These are phyloP conservation scores for Trichaptum fuscoviolaceum DNA, from an alignment of 768 basidiomycete species.

Conservation along the genomic window DNA sequence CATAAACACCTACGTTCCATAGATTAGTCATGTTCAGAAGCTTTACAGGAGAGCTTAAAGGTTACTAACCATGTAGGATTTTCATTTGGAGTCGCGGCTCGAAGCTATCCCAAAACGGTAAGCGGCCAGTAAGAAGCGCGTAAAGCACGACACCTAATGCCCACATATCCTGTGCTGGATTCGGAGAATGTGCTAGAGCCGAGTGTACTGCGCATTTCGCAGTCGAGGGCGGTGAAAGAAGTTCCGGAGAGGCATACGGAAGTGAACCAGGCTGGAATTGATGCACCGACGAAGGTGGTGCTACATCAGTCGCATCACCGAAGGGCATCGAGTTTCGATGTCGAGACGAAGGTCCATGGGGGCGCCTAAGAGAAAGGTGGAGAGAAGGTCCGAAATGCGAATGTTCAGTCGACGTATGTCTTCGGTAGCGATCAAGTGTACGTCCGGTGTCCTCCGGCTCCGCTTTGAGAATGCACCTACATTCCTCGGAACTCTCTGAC, in stretches of 20 bases:
- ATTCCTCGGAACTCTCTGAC: slow-evolving; percentile 19
- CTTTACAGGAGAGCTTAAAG: slow-evolving; percentile 9
- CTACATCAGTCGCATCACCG: slow-evolving; percentile 20
- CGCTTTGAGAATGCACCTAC: slow-evolving; percentile 16
- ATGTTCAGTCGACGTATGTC: slow-evolving; percentile 2
- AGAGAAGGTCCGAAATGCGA: slow-evolving; percentile 6
- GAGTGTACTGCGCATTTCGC: slow-evolving; percentile 23
- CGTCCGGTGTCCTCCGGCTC: background rate
- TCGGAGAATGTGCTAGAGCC: slow-evolving; percentile 22
- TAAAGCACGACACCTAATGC: slow-evolving; percentile 89
- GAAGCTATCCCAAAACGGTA: slow-evolving; percentile 86
- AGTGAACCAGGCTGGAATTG: slow-evolving; percentile 76
- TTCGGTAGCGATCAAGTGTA: background rate
- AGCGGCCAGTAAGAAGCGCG: slow-evolving; percentile 72
- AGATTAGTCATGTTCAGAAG: slow-evolving; percentile 12
- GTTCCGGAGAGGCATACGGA: slow-evolving; percentile 87
- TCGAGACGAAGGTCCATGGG: slow-evolving; percentile 16
- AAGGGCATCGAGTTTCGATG: slow-evolving; percentile 38
- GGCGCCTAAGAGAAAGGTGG: slow-evolving; percentile 13
- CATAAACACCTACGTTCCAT: slow-evolving; percentile 49
- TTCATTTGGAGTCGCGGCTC: slow-evolving; percentile 91
- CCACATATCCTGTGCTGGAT: slow-evolving; percentile 92
- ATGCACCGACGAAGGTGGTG: slow-evolving; percentile 23
- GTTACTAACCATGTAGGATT: slow-evolving; percentile 69
- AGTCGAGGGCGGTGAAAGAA: slow-evolving; percentile 53